Base-by-base conservation (phyloP, 208 protist species). In the Trypanosoma lewisi region DNA sequence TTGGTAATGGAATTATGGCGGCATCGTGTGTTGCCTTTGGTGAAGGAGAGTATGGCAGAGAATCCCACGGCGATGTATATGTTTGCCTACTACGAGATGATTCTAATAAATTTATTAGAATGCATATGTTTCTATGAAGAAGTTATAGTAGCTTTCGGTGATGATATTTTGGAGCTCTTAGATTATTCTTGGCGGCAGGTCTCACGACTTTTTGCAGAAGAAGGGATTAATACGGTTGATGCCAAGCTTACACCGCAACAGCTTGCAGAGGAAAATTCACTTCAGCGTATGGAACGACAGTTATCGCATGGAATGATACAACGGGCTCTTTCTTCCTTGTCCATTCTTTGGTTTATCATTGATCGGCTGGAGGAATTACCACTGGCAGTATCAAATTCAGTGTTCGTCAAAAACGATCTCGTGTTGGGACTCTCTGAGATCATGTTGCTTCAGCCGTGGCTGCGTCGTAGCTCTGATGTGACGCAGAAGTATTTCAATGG, bases 121-220 rank as follows among this genome's bases (percentile, higher is more conserved):
- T 90, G 87, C 59, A 65, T 97, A 19, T 82, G 85, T 63, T 97
- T 87, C 54, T 70, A 92, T 48, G 88, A 97, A 68, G 89, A 94
- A 65, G 83, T 86, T 0, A 74, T 93, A 7, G 48, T 80, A 9
- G 85, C 73, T 9, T 77, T 93, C 14, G 85, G 78, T 36, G 92
- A 97, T 41, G 89, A 94, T 61, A 71, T 90, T 7, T 67, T 97
- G 25, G 92, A 97, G 77, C 73, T 97, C 8, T 75, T 95, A 30
- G 89, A 95, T 75, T 97, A 95, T 69, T 89, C 85, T 67, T 94
- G 86, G 87, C 82, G 92, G 8, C 86, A 97, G 62, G 75, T 88
- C 41, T 75, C 69, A 49, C 68, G 79, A 19, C 76, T 96, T 21
- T 94, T 90, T 66, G 80, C 90, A 0, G 61, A 87, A 48, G 58